phyloP scores from a whole-genome alignment of 2,329 filamentous ascomycete genomes.

The Penicillium sp. region DNA sequence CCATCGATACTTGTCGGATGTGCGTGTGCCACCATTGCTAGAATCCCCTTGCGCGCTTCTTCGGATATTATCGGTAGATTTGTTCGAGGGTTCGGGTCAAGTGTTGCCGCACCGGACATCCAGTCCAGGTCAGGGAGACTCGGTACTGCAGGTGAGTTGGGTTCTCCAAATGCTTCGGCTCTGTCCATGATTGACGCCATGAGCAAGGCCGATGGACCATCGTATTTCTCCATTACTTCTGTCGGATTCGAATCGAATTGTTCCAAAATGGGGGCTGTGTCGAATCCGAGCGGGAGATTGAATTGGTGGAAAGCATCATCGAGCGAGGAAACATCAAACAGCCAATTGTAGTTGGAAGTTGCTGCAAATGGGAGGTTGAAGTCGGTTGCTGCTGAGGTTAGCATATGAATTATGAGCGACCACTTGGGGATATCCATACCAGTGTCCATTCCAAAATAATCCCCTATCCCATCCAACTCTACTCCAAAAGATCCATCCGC shows the following conservation, averaged over 20 bases:
- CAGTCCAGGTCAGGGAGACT: constrained; percentile 29
- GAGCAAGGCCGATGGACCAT: constrained; percentile 27
- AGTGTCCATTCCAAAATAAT: constrained; percentile 61
- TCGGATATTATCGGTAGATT: constrained; percentile 31
- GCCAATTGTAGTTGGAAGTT: constrained; percentile 62
- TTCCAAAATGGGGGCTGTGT: constrained; percentile 27
- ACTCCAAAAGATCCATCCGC: constrained; percentile 33
- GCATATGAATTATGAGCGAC: neutral
- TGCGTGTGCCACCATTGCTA: constrained; percentile 54
- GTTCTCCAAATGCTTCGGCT: neutral
- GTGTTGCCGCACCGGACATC: constrained; percentile 24
- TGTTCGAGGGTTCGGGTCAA: constrained; percentile 10
- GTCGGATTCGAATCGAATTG: constrained; percentile 5
- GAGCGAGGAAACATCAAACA: constrained; percentile 52
- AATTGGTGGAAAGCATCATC: constrained; percentile 36
- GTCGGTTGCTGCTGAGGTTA: constrained; percentile 50
- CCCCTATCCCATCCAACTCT: constrained; percentile 39
- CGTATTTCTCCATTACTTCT: constrained; percentile 12
- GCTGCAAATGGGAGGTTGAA: constrained; percentile 67
- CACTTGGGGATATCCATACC: constrained; percentile 27
- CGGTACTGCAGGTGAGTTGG: constrained; percentile 2
- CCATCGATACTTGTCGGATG: constrained; percentile 53
- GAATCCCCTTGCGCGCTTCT: constrained; percentile 40
- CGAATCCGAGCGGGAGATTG: constrained; percentile 27
- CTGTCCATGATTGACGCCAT: constrained; percentile 28